Conservation (phyloP, 73 alveolate species). For the Tetrahymena malaccensis region DNA sequence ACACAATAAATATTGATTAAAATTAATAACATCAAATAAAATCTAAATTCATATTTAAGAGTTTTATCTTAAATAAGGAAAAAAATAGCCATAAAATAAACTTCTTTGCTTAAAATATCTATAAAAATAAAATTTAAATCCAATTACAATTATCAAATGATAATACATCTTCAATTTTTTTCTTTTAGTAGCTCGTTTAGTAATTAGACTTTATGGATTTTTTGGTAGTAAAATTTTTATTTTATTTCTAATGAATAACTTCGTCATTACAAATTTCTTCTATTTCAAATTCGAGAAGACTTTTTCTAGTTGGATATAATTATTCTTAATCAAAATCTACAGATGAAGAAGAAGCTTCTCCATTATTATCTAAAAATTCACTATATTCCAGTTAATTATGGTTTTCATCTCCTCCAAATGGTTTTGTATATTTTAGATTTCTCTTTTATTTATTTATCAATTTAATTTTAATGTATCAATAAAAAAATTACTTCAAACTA, state of each 20-base stretch:
- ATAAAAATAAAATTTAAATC: not conserved
- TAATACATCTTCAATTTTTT: not conserved
- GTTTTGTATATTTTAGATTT: not conserved
- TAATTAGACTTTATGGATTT: not conserved
- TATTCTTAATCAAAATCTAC: not conserved
- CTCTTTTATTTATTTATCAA: not conserved
- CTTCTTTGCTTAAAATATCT: no score
- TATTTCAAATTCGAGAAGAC: not conserved
- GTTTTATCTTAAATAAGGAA: no score
- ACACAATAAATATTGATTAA: no score
- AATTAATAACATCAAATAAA: no score
- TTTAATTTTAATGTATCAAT: not conserved
- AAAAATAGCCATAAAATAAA: no score
- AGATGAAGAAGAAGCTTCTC: not conserved
- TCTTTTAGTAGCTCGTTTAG: not conserved
- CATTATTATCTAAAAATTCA: not conserved
- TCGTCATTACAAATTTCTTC: not conserved
- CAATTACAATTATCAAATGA: not conserved
- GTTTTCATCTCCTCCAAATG: not conserved
- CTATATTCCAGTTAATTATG: not conserved
- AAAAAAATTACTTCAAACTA: not conserved
- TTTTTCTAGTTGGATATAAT: not conserved
- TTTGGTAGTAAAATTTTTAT: not conserved
- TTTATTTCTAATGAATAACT: not conserved
- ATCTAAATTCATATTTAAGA: no score